Conservation (phyloP, 805 yeast species). For the Martiniozyma abietophila region DNA sequence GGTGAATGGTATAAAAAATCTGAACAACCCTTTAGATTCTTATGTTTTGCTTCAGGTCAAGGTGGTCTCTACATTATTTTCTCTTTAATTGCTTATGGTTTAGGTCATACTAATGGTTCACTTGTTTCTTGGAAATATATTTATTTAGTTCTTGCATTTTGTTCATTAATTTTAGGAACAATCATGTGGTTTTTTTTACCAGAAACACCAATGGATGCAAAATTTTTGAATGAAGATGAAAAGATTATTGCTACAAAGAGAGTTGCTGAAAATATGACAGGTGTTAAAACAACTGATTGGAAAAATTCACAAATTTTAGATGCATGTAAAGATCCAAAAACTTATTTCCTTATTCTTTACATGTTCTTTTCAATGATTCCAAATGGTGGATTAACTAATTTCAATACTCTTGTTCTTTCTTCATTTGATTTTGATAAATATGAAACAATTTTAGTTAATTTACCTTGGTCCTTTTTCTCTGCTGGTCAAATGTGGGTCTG, state of each 20-base stretch:
- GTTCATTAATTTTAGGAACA: conserved; percentile 32
- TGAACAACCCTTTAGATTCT: conserved; percentile 33
- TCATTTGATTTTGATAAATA: conserved; percentile 13
- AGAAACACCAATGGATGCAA: conserved; percentile 41
- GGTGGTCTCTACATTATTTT: conserved; percentile 34
- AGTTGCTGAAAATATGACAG: conserved; percentile 26
- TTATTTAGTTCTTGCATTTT: conserved; percentile 44
- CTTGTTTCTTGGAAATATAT: conserved; percentile 35
- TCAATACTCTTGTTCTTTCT: conserved; percentile 12
- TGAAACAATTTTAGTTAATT: conserved; percentile 16
- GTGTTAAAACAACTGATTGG: conserved; percentile 32
- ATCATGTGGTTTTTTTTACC: conserved; percentile 36
- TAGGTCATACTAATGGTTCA: conserved; percentile 13
- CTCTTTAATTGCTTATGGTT: conserved; percentile 24
- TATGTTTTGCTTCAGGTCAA: conserved; percentile 29
- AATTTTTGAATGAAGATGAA: conserved; percentile 29
- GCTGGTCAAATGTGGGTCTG: conserved; percentile 16
- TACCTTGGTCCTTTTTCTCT: conserved; percentile 18
- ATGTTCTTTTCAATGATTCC: conserved; percentile 17
- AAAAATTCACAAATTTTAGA: conserved; percentile 38
- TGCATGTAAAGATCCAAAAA: conserved; percentile 35
- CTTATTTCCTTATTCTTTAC: conserved; percentile 30
- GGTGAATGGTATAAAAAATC: conserved; percentile 39
- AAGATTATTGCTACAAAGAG: conserved; percentile 35
- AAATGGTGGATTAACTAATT: conserved; percentile 18